Base-by-base conservation (phyloP, 2,329 filamentous ascomycete species). In the Apiospora koreana region DNA sequence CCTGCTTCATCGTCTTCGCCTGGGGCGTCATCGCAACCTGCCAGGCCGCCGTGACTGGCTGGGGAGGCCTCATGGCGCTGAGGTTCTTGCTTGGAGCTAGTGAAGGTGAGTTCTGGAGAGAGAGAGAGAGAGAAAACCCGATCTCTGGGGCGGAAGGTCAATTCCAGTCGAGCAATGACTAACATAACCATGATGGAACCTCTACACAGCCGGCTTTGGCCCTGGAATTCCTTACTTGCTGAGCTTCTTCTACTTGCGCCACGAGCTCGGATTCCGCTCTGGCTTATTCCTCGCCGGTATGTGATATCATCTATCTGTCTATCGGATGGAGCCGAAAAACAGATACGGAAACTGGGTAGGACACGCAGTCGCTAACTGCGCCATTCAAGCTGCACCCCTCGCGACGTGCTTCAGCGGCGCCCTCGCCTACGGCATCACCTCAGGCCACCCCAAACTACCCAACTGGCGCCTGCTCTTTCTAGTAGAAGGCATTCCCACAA, bases 361-460 rank as follows among this genome's bases (percentile, higher is more conserved):
- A n/a, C 8, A 5, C 18, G 38, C 35, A 10, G 12, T 6, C 38
- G 10, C 64, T 66, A 42, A 66, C 64, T 42, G n/a, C 31, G 4
- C 35, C 14, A 3, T 18, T 48, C 21, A 23, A 68, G 80, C 81
- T 21, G 91, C 90, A 0, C 91, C 91, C 1, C 82, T 93, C 18
- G 91, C 91, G 4, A 93, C 90, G 65, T 90, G 88, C 5, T 93
- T 93, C 75, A 89, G 91, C 0, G 91, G 91, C 1, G 91, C 90
- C 2, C 80, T 92, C 9, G 90, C 90, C 1, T 92, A 91, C 72
- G 89, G 88, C 0, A 92, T 93, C 73, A 93, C 90, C 0, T 90
- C 87, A 7, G 88, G 89, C 9, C 83, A 86, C 74, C 83, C 86
- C 0, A 79, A 82, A 21, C 81, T 93, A 69, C 86, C 88, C 7